Conservation (phyloP, 1,284 basidiomycete genomes). For the Bjerkandera adusta region DNA sequence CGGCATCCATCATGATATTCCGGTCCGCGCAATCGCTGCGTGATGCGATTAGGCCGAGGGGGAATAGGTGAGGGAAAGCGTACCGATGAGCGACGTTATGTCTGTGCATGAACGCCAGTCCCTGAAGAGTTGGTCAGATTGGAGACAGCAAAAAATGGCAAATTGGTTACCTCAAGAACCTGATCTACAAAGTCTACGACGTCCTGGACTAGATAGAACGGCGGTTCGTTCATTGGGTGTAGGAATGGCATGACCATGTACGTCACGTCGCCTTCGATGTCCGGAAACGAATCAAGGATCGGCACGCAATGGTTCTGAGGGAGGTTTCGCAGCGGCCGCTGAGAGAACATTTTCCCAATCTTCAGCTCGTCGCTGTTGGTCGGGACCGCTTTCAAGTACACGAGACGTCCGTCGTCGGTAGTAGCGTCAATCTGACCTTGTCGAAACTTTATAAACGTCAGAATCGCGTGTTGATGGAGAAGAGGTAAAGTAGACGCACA, state of each 20-base stretch:
- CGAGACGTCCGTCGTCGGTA: neutral
- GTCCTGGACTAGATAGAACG: conserved; percentile 25
- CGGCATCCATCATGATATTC: conserved; percentile 38
- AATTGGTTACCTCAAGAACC: conserved; percentile 33
- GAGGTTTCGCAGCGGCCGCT: neutral
- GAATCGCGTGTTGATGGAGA: too few species aligned
- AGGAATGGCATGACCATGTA: conserved; percentile 27
- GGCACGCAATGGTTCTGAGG: conserved; percentile 24
- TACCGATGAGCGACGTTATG: conserved; percentile 39
- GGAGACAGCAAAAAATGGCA: neutral
- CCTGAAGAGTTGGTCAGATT: conserved; percentile 23
- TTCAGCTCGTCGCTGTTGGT: neutral
- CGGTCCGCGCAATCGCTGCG: conserved; percentile 33
- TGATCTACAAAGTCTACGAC: conserved; percentile 26
- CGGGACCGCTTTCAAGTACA: neutral
- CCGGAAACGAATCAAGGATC: conserved; percentile 20
- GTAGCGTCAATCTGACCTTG: neutral
- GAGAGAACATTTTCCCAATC: neutral
- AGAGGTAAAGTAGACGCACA: neutral
- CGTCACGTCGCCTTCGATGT: conserved; percentile 5
- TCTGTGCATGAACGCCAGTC: conserved; percentile 37
- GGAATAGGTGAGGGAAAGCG: neutral
- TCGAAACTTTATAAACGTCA: neutral
- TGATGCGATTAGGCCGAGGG: too few species aligned
- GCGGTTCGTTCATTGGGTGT: conserved; percentile 19